These are phyloP conservation scores for Melocanna baccifera DNA, from an alignment of 176 grass and related monocot genomes.

Conservation along the genomic window DNA sequence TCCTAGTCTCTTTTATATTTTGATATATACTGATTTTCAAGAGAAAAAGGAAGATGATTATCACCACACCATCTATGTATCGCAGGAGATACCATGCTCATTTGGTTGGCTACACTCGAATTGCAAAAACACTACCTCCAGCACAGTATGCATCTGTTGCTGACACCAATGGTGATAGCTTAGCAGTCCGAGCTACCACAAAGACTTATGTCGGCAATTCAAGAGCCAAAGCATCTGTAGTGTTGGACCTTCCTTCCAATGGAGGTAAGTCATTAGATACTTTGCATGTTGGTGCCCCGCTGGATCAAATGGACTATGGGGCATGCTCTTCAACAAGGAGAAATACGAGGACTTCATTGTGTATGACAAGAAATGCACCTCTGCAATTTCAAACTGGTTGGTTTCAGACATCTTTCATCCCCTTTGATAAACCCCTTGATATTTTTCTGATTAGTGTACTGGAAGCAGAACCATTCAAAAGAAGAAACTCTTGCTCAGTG, in stretches of 20 bases:
- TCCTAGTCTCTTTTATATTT: slow-evolving; percentile 17
- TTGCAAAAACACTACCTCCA: neutral
- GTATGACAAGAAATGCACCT: neutral
- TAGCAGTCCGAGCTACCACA: slow-evolving; percentile 11
- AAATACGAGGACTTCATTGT: slow-evolving; percentile 1
- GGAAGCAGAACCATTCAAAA: slow-evolving; percentile 21
- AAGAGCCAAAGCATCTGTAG: slow-evolving; percentile 18
- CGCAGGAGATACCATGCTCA: slow-evolving; percentile 31
- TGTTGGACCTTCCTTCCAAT: slow-evolving; percentile 24
- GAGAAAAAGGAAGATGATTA: neutral
- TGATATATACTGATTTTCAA: neutral
- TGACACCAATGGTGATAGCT: neutral
- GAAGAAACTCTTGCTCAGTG: neutral
- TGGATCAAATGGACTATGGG: slow-evolving; percentile 17
- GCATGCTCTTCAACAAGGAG: neutral
- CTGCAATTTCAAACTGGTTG: slow-evolving; percentile 37
- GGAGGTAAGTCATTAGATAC: slow-evolving; percentile 14
- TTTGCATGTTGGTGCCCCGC: neutral
- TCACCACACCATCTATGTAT: neutral
- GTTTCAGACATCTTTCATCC: slow-evolving; percentile 10
- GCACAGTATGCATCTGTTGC: slow-evolving; percentile 18
- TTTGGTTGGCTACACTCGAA: neutral
- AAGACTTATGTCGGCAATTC: neutral
- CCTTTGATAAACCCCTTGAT: slow-evolving; percentile 15
- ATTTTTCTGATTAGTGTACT: slow-evolving; percentile 30